phyloP scores from a whole-genome alignment of 805 yeast genomes.

The Starmera caribaea region DNA sequence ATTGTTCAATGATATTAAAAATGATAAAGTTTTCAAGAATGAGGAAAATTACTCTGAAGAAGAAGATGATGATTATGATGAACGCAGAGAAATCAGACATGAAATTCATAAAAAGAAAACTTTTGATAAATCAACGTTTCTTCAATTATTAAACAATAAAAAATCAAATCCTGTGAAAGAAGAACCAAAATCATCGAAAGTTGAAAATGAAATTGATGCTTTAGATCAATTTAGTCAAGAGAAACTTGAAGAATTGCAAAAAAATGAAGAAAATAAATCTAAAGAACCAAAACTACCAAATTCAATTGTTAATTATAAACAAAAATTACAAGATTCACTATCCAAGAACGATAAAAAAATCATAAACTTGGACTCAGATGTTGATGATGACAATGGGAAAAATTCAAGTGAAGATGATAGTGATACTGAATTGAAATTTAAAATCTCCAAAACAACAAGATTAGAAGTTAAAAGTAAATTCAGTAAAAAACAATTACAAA shows the following conservation, averaged over 20 bases:
- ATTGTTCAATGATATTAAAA: constrained; percentile 1
- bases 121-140: constrained; percentile 10
- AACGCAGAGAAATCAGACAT: constrained; percentile 4
- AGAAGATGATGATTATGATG: constrained; percentile 5
- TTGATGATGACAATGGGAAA: constrained; percentile 2
- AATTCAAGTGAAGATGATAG: constrained; percentile 10
- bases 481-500: constrained; percentile 14
- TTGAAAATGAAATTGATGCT: constrained; percentile 6
- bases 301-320: neutral
- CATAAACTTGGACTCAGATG: neutral
- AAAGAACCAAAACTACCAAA: neutral
- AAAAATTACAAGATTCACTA: constrained; percentile 2
- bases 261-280: neutral
- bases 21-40: constrained; percentile 3
- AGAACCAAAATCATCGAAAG: constrained; percentile 4
- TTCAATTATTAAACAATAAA: constrained; percentile 14
- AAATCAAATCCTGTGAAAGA: constrained; percentile 1
- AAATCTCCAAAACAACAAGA: constrained; percentile 23
- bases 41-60: constrained; percentile 4
- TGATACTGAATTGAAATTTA: constrained; percentile 13
- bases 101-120: constrained; percentile 8
- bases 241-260: neutral
- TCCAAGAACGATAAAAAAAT: neutral
- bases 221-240: constrained; percentile 2
- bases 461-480: constrained; percentile 25